These are phyloP conservation scores for Trichoderma gamsii DNA, from an alignment of 495 filamentous ascomycete genomes.

Conservation along the genomic window DNA sequence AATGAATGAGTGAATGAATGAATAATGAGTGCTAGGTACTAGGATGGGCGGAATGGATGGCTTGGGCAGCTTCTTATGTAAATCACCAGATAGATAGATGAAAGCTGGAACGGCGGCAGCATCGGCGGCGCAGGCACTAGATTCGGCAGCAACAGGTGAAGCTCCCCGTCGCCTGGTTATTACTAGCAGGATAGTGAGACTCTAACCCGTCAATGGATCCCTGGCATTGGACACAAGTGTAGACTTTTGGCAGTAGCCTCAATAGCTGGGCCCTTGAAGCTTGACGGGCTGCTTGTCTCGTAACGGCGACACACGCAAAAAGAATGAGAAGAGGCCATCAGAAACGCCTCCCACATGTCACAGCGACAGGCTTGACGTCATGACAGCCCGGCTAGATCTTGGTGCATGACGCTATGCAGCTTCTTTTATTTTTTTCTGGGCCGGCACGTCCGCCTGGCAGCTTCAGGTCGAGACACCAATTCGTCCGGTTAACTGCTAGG, in stretches of 20 bases:
- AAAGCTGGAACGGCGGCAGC: no score
- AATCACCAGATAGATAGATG: no score
- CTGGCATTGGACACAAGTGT: no score
- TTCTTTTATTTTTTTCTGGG: neutral
- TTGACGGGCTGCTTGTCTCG: neutral
- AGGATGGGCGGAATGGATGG: no score
- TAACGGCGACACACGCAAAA: neutral
- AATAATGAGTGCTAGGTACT: neutral
- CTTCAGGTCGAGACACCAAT: neutral
- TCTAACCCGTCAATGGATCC: no score
- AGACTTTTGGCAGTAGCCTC: no score
- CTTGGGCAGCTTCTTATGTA: no score
- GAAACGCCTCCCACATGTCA: constrained; percentile 2
- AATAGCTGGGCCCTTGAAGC: no score
- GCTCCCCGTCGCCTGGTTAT: no score
- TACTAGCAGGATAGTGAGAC: no score
- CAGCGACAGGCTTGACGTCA: constrained; percentile 3
- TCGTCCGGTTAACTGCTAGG: neutral
- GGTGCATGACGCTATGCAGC: constrained; percentile 12
- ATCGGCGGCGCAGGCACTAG: no score
- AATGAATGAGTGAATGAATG: neutral
- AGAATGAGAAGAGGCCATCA: neutral
- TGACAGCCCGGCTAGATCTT: neutral
- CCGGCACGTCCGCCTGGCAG: neutral
- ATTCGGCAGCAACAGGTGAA: no score